phyloP scores from a whole-genome alignment of 257 asterid genomes.

The Avicennia marina region DNA sequence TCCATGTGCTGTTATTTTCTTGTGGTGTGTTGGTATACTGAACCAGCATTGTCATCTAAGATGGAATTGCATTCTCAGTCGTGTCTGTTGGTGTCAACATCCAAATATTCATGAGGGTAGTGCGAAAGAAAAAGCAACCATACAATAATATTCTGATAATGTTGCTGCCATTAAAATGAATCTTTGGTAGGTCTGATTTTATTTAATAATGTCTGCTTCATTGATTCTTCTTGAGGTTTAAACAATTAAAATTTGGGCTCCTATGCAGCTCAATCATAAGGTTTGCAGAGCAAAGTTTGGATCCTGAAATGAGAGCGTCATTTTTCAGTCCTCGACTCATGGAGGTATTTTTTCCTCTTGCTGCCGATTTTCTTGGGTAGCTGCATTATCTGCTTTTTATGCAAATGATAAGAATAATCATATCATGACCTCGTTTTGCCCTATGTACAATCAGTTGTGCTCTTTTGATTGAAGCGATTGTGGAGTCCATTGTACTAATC shows the following conservation, averaged over 20 bases:
- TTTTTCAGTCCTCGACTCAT: conserved; percentile 94
- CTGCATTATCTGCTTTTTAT: conserved; percentile 12
- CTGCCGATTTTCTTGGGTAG: conserved; percentile 10
- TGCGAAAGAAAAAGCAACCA: no score
- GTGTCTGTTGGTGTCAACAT: no score
- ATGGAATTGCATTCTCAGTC: no score
- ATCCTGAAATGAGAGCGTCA: conserved; percentile 72
- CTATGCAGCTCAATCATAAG: conserved; percentile 70
- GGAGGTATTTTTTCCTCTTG: conserved; percentile 66
- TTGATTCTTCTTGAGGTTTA: conserved; percentile 17
- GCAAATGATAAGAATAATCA: not conserved
- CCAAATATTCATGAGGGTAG: no score
- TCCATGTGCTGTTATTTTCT: no score
- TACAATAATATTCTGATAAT: no score
- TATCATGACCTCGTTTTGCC: conserved; percentile 7
- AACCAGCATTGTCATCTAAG: no score
- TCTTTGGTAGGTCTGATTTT: conserved; percentile 10
- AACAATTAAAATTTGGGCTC: conserved; percentile 18
- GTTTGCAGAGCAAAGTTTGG: conserved; percentile 84
- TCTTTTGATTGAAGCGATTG: conserved; percentile 6
- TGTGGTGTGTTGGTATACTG: no score
- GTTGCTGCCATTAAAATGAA: not conserved
- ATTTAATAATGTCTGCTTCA: not conserved
- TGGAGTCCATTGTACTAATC: conserved; percentile 2
- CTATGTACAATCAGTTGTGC: not conserved